Base-by-base conservation (phyloP, 257 asterid genomes). In the Lantana camara region DNA sequence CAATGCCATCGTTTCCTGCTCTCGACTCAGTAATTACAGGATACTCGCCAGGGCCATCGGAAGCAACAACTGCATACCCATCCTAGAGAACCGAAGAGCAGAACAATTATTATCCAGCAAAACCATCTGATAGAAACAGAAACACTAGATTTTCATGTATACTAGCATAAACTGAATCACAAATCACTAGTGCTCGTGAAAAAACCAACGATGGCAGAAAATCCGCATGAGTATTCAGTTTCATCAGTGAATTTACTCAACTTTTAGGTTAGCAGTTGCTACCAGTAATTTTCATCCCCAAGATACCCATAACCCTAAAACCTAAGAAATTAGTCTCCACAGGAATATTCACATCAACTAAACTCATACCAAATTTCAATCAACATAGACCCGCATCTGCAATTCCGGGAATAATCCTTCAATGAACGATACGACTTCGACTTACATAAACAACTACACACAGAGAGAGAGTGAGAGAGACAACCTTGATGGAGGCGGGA, bases 11-110 rank as follows among this genome's bases (percentile, higher is more conserved):
- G 74, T 90, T 81, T 65, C 98, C 98, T 0, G 98, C 98, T 81
- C 98, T 87, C 38, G 98, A 90, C 87, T 93, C 97, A 0, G 88
- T 75, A 62, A 90, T 83, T 45, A 93, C 90, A 30, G 91, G 83
- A 80, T 87, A 94, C 61, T 79, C 95, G 24, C 99, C 99, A 4
- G 90, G 89, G 56, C 99, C 99, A 74, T 94, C 95, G 13, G 91
- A 83, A 42, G 99, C 89, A 72, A 94, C 79, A 35, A 94, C 93
- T 1, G 97, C 97, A 82, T 90, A 94, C 41, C 99, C 99, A 76
- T 94, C 97, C 99, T 82, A 74, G 10, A 44, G 60, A 64, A 57
- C 29, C 68, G 9, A 69, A 60, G 9, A 60, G 54, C 41, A 54
- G 27, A 41, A 22, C 32, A 40, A 59, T 11, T 44, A 60, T 20